These are phyloP conservation scores for Paratinospora sagittata DNA, from an alignment of 164 flowering plant species.

Conservation along the genomic window DNA sequence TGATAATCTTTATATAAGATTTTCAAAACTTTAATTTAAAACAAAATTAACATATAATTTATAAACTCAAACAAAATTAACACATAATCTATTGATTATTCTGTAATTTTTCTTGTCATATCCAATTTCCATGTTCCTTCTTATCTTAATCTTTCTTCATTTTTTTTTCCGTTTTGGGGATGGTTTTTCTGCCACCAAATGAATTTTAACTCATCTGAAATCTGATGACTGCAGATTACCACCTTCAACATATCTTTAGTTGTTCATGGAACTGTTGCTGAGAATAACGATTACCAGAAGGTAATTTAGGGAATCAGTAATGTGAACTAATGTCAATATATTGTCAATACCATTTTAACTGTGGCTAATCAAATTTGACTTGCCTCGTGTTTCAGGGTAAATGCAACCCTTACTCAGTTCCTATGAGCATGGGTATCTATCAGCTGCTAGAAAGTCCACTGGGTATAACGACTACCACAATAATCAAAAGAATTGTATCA, in stretches of 20 bases:
- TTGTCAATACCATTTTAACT: slow-evolving; percentile 5
- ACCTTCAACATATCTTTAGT: slow-evolving; percentile 91
- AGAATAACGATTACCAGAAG: slow-evolving; percentile 63
- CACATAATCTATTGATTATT: too few species aligned
- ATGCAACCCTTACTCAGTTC: slow-evolving; percentile 67
- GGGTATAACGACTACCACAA: slow-evolving; percentile 83
- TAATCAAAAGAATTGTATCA: slow-evolving; percentile 81
- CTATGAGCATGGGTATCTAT: slow-evolving; percentile 74
- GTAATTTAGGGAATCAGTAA: slow-evolving; percentile 26
- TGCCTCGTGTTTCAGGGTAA: slow-evolving; percentile 46
- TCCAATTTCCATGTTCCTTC: too few species aligned
- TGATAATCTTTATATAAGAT: too few species aligned
- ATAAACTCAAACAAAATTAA: too few species aligned
- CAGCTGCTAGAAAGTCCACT: slow-evolving; percentile 71
- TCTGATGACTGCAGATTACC: slow-evolving; percentile 54
- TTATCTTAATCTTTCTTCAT: too few species aligned
- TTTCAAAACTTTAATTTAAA: too few species aligned
- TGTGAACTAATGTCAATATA: background rate
- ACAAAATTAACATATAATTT: too few species aligned
- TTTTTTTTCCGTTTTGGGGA: too few species aligned
- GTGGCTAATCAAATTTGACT: background rate
- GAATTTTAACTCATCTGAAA: slow-evolving; percentile 1
- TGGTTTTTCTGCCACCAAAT: background rate
- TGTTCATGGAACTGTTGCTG: slow-evolving; percentile 93
- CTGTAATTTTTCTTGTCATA: too few species aligned